Evolutionary conservation across 768 basidiomycete species (phyloP).

Genomic region (Exidia glandulosa): DNA sequence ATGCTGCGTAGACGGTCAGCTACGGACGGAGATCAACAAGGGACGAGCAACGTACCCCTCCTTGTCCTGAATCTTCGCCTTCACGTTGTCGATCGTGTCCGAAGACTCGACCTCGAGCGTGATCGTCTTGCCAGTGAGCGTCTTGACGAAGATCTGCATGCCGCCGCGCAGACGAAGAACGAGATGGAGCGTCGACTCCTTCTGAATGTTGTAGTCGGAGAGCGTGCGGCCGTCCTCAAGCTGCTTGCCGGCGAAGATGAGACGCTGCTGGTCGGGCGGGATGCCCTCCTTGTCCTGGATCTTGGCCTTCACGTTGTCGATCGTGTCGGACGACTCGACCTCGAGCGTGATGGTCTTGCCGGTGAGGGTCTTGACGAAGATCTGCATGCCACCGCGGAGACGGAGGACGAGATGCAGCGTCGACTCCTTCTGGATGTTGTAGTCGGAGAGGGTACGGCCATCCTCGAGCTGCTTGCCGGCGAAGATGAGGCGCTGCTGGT

Average conservation of each 20-base stretch:
- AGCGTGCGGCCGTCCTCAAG: conserved; percentile 88
- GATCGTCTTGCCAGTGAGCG: conserved; percentile 30
- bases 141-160: conserved; percentile 15
- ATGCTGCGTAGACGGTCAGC: too few relatives aligned
- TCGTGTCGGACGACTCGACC: conserved; percentile 23
- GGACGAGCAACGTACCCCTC: conserved; percentile 26
- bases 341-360: conserved; percentile 33
- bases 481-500: too few relatives aligned
- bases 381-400: too few relatives aligned
- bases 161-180: conserved; percentile 86
- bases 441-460: too few relatives aligned
- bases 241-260: conserved; percentile 94
- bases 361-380: conserved; percentile 17
- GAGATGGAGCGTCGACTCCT: conserved; percentile 85
- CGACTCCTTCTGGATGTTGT: too few relatives aligned
- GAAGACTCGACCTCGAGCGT: conserved; percentile 26
- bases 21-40: too few relatives aligned
- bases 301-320: conserved; percentile 21
- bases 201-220: conserved; percentile 88
- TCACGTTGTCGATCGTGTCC: conserved; percentile 25
- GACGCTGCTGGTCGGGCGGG: conserved; percentile 45
- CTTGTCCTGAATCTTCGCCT: conserved; percentile 8
- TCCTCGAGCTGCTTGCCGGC: conserved; percentile 22
- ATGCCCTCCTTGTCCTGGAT: conserved; percentile 11
- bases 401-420: conserved; percentile 17